Conservation (phyloP, 2,329 filamentous ascomycete species). For the Talaromyces albobiverticillius region DNA sequence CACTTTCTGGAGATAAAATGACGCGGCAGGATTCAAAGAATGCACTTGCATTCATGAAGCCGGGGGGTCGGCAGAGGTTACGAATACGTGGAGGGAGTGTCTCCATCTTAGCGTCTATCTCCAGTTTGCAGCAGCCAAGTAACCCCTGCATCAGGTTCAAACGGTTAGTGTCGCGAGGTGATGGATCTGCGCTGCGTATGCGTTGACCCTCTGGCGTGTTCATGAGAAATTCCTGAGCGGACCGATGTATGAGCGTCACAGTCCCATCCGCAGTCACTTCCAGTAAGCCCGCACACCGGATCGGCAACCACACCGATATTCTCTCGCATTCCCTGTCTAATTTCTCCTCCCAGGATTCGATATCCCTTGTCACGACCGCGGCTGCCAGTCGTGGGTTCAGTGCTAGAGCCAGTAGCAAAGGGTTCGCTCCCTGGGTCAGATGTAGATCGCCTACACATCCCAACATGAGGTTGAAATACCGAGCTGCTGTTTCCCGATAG, state of each 20-base stretch:
- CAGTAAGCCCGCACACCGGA: neutral
- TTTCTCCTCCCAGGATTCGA: neutral
- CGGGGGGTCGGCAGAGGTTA: neutral
- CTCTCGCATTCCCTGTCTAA: neutral
- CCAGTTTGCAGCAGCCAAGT: neutral
- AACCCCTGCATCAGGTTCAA: neutral
- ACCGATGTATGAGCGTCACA: conserved; percentile 2
- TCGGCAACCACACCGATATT: neutral
- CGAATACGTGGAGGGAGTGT: neutral
- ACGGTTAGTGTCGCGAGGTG: neutral
- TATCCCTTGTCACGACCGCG: neutral
- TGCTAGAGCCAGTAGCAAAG: neutral
- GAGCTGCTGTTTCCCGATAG: neutral
- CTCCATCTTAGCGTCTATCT: neutral
- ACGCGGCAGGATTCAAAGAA: neutral
- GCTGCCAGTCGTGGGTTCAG: neutral
- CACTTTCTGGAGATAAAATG: neutral
- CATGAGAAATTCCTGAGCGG: conserved; percentile 1
- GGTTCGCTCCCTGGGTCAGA: neutral
- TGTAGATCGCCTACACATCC: neutral
- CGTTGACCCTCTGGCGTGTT: conserved; percentile 3
- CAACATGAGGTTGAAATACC: conserved; percentile 1
- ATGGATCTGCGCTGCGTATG: neutral
- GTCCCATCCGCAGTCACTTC: conserved; percentile 3
- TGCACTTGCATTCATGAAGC: neutral